Base-by-base conservation (phyloP, 1,139 yeast genomes). In the Kurtzmaniella quercitrusa region DNA sequence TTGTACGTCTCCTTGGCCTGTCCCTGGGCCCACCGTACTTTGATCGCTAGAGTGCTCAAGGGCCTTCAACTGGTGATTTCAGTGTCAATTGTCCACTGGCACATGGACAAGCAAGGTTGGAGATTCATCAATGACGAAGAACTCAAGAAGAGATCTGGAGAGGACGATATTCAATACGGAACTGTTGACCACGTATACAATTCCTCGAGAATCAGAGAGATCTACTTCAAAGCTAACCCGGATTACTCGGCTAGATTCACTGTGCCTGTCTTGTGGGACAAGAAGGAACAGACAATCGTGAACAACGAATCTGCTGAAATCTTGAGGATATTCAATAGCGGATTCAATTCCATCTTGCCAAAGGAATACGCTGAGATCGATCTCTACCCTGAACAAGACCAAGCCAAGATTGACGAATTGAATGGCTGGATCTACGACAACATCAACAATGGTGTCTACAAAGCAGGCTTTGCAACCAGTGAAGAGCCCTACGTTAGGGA, bases 11-110 rank as follows among this genome's bases (percentile, higher is more conserved):
- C 94, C 1, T 69, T 73, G 43, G 96, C 96, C 1, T 91, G 98
- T 65, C 98, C 98, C 3, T 91, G 96, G 89, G 98, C 98, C 1
- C 96, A 89, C 59, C 77, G 98, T 50, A 81, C 94, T 0, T 70
- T 91, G 52, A 83, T 90, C 46, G 75, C 85, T 7, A 70, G 97
- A 43, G 65, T 75, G n/a, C 72, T 91, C 52, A 90, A 90, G 67
- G 96, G 96, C 2, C 72, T 93, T 51, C 66, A 77, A 8, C 73
- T 76, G 17, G 58, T 77, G 33, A 79, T 83, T 48, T 78, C 81
- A 2, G 77, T 86, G 25, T 81, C 91, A 11, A 86, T 88, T 42
- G 97, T 90, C 15, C 94, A 88, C 60, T 90, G 96, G 91, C 82
- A 80, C 55, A 75, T 90, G 84, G 96, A 84, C 55, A 75, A 63